Evolutionary conservation across 2,329 filamentous ascomycete genomes (phyloP).

Genomic region (Alternaria incomplexa): DNA sequence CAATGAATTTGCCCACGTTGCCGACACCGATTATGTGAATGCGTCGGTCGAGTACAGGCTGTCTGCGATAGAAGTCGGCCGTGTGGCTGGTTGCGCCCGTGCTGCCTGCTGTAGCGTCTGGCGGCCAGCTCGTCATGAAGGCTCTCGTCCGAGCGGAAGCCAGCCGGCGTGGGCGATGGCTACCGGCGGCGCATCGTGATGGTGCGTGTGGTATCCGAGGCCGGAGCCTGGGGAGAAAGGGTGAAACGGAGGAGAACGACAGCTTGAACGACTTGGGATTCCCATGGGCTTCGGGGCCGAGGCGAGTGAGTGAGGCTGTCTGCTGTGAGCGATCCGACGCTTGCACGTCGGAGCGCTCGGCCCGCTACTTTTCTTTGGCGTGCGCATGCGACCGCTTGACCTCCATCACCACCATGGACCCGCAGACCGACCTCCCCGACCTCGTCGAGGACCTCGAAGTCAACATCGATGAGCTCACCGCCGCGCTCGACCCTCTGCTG

Average conservation of each 20-base stretch:
- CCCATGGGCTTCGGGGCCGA: constrained; percentile 16
- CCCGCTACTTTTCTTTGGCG: constrained; percentile 29
- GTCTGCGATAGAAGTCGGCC: constrained; percentile 42
- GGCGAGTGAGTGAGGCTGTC: constrained; percentile 16
- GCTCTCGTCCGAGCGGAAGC: constrained; percentile 41
- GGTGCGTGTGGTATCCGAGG: constrained; percentile 52
- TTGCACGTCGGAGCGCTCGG: constrained; percentile 26
- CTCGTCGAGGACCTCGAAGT: constrained; percentile 76
- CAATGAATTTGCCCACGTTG: constrained; percentile 80
- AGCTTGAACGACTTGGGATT: constrained; percentile 44
- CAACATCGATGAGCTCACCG: constrained; percentile 80
- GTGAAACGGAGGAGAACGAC: constrained; percentile 49
- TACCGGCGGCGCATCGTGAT: constrained; percentile 52
- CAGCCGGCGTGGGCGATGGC: constrained; percentile 51
- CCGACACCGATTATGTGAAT: constrained; percentile 78
- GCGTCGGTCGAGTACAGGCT: constrained; percentile 35
- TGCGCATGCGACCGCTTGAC: neutral
- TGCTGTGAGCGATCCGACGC: constrained; percentile 5
- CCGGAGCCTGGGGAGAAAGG: constrained; percentile 53
- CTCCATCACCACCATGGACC: constrained; percentile 54
- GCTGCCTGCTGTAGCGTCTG: constrained; percentile 20
- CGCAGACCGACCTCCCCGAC: constrained; percentile 63
- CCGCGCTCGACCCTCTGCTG: constrained; percentile 75
- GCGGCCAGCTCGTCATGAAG: constrained; percentile 27
- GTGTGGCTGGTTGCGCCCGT: constrained; percentile 21